phyloP scores from a whole-genome alignment of 805 yeast genomes.

The Lachancea nothofagi region DNA sequence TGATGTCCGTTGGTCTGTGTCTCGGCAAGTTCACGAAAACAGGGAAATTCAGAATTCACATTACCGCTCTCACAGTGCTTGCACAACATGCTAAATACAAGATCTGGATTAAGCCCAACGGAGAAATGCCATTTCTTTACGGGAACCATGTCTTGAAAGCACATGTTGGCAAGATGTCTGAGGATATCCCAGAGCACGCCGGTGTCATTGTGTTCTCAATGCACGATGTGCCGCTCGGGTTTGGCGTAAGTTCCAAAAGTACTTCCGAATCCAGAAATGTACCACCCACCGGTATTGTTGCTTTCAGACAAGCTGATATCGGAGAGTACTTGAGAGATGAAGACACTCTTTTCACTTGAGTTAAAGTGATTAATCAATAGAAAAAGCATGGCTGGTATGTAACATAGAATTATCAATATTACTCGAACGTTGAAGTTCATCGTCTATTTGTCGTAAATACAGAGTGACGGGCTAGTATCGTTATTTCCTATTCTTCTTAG shows the following conservation, averaged over 20 bases:
- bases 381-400: neutral
- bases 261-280: constrained; percentile 81
- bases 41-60: constrained; percentile 91
- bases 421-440: neutral
- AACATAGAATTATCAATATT: neutral
- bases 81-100: constrained; percentile 88
- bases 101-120: constrained; percentile 93
- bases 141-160: constrained; percentile 97
- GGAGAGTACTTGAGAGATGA: constrained; percentile 98
- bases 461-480: neutral
- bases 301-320: constrained; percentile 94
- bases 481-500: constrained; percentile 26
- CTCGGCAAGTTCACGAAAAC: constrained; percentile 96
- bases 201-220: constrained; percentile 89
- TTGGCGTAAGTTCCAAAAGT: constrained; percentile 90
- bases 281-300: constrained; percentile 92
- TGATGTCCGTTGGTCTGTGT: constrained; percentile 91
- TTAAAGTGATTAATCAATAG: neutral
- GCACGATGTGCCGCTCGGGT: constrained; percentile 90
- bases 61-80: constrained; percentile 79
- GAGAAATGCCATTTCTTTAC: constrained; percentile 96
- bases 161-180: constrained; percentile 93
- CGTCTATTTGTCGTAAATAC: neutral
- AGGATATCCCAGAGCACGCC: constrained; percentile 96
- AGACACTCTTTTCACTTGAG: constrained; percentile 82